Evolutionary conservation across 2,329 filamentous ascomycete species (phyloP).

Genomic region (Aspergillus fructus): DNA sequence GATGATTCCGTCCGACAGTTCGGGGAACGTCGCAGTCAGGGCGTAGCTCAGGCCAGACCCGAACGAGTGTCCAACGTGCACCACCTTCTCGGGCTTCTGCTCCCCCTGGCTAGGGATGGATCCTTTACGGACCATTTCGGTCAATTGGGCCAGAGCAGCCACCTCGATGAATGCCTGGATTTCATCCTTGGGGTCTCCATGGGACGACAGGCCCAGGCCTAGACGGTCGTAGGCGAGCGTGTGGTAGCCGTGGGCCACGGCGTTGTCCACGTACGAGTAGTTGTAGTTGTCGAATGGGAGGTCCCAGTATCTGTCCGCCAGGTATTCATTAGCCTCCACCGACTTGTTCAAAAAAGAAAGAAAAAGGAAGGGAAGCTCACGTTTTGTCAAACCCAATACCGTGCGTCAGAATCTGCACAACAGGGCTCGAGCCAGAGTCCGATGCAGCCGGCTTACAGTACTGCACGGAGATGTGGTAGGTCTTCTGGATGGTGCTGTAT

Average conservation of each 20-base stretch:
- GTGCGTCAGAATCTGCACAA: conserved; percentile 41
- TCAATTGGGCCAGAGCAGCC: conserved; percentile 40
- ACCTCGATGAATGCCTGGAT: conserved; percentile 42
- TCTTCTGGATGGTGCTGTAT: conserved; percentile 16
- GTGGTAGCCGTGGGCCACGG: conserved; percentile 37
- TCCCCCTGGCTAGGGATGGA: conserved; percentile 24
- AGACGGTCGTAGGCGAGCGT: conserved; percentile 44
- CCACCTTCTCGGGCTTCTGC: conserved; percentile 31
- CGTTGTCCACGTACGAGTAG: conserved; percentile 39
- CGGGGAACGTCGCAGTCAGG: conserved; percentile 32
- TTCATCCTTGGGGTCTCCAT: conserved; percentile 40
- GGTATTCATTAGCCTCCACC: no score
- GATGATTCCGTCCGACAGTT: conserved; percentile 39
- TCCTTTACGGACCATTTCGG: conserved; percentile 36
- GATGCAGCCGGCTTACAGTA: neutral
- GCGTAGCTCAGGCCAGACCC: conserved; percentile 35
- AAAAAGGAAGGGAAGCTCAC: conserved; percentile 6
- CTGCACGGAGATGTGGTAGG: conserved; percentile 7
- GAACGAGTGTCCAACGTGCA: conserved; percentile 40
- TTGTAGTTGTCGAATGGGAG: conserved; percentile 28
- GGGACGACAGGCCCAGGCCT: conserved; percentile 36
- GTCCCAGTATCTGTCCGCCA: conserved; percentile 34
- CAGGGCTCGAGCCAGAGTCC: neutral
- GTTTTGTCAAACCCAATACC: conserved; percentile 36
- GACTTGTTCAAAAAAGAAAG: no score